Conservation (phyloP, 345 rosid species). For the Gossypium turneri region DNA sequence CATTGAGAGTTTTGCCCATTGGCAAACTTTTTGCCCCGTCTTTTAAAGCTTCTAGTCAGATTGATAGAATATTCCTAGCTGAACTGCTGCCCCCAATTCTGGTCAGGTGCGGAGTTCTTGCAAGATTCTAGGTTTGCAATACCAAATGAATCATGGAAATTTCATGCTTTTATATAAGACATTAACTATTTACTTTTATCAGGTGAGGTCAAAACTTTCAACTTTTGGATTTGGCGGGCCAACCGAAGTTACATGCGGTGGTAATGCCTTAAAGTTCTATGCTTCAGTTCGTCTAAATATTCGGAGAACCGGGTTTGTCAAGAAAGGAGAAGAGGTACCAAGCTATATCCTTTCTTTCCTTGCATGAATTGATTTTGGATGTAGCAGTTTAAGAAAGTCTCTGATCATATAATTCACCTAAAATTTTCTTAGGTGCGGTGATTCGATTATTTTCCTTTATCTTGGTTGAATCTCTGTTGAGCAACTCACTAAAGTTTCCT, state of each 20-base stretch:
- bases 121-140: neutral
- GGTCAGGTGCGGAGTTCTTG: neutral
- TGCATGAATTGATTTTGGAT: neutral
- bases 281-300: conserved; percentile 90
- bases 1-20: neutral
- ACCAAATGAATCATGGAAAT: neutral
- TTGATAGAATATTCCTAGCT: neutral
- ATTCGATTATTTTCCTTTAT: too few species aligned
- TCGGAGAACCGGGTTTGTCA: conserved; percentile 60
- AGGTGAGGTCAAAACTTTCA: conserved; percentile 88
- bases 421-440: neutral
- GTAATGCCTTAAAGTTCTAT: conserved; percentile 96
- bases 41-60: neutral
- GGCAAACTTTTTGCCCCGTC: neutral
- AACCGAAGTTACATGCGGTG: conserved; percentile 94
- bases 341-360: neutral
- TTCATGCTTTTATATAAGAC: neutral
- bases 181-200: conserved; percentile 7
- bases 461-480: neutral
- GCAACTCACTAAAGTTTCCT: neutral
- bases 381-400: neutral
- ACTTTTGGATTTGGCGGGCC: conserved; percentile 97
- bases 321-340: conserved; percentile 89
- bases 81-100: neutral
- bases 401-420: neutral